These are phyloP conservation scores for Pholiota molesta DNA, from an alignment of 768 basidiomycete genomes.

Conservation along the genomic window DNA sequence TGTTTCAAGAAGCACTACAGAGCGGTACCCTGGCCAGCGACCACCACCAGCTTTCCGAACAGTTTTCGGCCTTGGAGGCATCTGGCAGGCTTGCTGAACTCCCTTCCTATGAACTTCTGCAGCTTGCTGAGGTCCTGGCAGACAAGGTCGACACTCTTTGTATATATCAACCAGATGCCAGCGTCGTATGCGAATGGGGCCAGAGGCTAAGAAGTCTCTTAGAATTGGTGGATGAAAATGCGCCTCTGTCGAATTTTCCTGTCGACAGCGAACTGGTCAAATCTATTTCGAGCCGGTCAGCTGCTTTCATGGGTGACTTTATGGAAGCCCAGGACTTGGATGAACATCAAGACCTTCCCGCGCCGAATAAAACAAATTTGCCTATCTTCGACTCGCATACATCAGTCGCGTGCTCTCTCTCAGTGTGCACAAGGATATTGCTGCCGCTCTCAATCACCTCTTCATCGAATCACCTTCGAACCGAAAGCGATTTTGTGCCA, in stretches of 20 bases:
- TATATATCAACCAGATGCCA: constrained; percentile 8
- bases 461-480: not conserved
- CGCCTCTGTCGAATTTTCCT: not conserved
- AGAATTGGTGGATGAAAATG: not conserved
- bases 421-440: constrained; percentile 34
- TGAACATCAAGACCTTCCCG: not conserved
- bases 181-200: constrained; percentile 16
- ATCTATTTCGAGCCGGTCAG: constrained; percentile 11
- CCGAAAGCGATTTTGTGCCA: not conserved
- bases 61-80: constrained; percentile 15
- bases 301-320: constrained; percentile 10
- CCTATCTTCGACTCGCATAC: not conserved
- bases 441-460: not conserved
- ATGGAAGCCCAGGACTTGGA: not conserved
- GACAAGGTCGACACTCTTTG: constrained; percentile 22
- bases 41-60: constrained; percentile 4
- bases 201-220: not conserved
- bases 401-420: not conserved
- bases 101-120: constrained; percentile 20
- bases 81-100: constrained; percentile 24
- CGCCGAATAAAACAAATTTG: not conserved
- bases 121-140: constrained; percentile 22
- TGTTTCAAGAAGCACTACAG: not conserved
- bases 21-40: not conserved
- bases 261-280: not conserved